Conservation (phyloP, 1,139 yeast species). For the Sugiyamaella grinbergsii region DNA sequence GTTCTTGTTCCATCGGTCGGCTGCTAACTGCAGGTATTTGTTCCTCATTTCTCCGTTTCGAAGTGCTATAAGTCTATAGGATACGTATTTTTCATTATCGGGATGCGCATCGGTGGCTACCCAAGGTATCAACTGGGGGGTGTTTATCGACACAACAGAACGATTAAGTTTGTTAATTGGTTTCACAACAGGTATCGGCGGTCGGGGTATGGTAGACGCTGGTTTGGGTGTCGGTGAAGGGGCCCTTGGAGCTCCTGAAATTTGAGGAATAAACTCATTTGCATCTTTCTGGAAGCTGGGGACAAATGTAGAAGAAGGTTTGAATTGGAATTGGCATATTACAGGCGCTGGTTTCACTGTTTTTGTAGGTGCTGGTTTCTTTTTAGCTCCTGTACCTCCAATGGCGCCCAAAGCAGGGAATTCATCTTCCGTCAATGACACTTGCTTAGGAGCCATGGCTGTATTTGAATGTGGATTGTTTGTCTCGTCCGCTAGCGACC, state of each 20-base stretch:
- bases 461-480: neutral
- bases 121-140: conserved; percentile 45
- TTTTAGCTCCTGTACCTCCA: conserved; percentile 15
- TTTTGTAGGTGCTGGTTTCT: conserved; percentile 6
- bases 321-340: conserved; percentile 4
- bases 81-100: conserved; percentile 34
- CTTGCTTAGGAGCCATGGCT: conserved; percentile 21
- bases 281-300: conserved; percentile 8
- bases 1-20: conserved; percentile 44
- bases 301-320: conserved; percentile 16
- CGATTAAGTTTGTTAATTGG: conserved; percentile 27
- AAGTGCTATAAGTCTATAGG: conserved; percentile 35
- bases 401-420: conserved; percentile 36
- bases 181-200: conserved; percentile 19
- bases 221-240: neutral
- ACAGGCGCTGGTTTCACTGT: neutral
- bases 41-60: conserved; percentile 41
- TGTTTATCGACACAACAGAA: conserved; percentile 30
- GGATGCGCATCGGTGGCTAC: conserved; percentile 32
- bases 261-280: conserved; percentile 19
- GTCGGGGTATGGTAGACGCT: no score
- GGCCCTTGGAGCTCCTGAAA: neutral
- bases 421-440: conserved; percentile 32
- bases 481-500: conserved; percentile 17
- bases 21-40: conserved; percentile 45